Base-by-base conservation (phyloP, 73 alveolate species). In the Paramecium primaurelia region DNA sequence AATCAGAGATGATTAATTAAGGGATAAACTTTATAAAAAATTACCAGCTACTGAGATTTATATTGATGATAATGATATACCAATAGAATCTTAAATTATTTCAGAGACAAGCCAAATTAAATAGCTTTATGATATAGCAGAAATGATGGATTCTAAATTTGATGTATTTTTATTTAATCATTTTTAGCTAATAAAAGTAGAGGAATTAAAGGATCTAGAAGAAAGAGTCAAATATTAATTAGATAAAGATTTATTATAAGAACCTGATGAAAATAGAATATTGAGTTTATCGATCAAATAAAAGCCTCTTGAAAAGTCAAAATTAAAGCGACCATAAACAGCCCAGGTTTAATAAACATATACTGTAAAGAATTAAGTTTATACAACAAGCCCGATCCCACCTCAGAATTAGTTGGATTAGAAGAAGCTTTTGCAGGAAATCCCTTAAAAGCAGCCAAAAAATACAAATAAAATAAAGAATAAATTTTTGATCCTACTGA, bases 381-480 rank as follows among this genome's bases (percentile, higher is more conserved):
- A 36, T 75, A 32, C 6, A 10, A 38, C 6, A 11, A 75, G 77
- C 71, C 73, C 45, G 75, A 80, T 80, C 91, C 91, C 18, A 26
- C 30, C 8, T 80, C 91, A 20, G 71, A 80, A 26, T 80, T 80
- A 47, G 45, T 80, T 26, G 32, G 51, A 26, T 34, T 11, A n/a
- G 59, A 73, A n/a, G 91, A 80, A 22, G 32, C 91, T 10, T 49
- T 80, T 20, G 91, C 75, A 26, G 91, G 91, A 26, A 80, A 80
- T 80, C 91, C 91, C 0, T 26, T 80, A 80, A 80, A 44, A 80
- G 91, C 91, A 20, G 91, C 91, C 49, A 80, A 44, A 42, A 75
- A 38, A 75, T 5, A 75, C 9, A 75, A 75, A n/a, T 42, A 75
- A 75, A 30, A 75, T 14, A 16, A n/a, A 75, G 60, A 42, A 75